Evolutionary conservation across 129 eudicot genomes (phyloP).

Genomic region (Arctium lappa): DNA sequence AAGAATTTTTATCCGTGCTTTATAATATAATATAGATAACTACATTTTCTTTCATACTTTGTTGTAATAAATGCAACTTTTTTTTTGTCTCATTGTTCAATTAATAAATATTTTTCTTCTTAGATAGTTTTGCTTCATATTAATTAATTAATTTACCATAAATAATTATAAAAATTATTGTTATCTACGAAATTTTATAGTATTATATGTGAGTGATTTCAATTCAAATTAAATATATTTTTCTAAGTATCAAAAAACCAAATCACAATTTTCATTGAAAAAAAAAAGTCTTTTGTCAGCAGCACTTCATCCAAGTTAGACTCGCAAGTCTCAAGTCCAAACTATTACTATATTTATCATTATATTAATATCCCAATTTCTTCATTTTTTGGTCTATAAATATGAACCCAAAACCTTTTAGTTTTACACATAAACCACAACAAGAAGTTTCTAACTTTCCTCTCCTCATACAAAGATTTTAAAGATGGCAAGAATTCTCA

Average conservation of each 20-base stretch:
- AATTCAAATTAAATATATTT: not conserved
- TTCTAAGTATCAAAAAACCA: not conserved
- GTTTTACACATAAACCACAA: not conserved
- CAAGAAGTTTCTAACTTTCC: not conserved
- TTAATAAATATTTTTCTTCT: not conserved
- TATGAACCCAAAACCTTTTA: not conserved
- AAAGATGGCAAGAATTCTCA: conserved; percentile 11
- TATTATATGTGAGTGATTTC: not conserved
- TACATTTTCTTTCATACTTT: not conserved
- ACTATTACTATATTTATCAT: conserved; percentile 6
- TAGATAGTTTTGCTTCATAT: not conserved
- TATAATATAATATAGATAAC: too few relatives aligned
- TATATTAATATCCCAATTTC: not conserved
- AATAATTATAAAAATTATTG: not conserved
- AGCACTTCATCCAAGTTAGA: not conserved
- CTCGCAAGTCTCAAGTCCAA: not conserved
- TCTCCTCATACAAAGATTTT: not conserved
- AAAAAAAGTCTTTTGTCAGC: not conserved
- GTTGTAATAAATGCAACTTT: not conserved
- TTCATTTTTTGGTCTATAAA: not conserved
- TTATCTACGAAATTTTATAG: not conserved
- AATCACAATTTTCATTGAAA: not conserved
- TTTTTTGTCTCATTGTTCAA: not conserved
- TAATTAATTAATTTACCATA: not conserved
- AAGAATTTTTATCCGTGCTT: too few relatives aligned